Conservation (phyloP, 1,284 basidiomycete species). For the Boletus smithii region DNA sequence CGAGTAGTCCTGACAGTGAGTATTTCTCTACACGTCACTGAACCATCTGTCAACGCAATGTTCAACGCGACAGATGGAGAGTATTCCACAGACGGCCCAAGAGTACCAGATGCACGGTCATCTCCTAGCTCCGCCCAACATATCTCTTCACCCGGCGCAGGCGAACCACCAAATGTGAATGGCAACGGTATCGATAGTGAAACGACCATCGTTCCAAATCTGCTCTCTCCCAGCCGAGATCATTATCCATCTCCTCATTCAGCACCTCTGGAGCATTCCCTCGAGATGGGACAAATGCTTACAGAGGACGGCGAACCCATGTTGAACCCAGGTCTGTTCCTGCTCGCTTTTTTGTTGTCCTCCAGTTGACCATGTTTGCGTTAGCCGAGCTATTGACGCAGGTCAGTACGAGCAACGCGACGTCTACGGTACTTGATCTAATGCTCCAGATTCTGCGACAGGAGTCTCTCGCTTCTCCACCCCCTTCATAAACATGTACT, state of each 20-base stretch:
- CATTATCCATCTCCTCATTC: slow-evolving; percentile 23
- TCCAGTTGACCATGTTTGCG: slow-evolving; percentile 2
- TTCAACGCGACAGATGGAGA: slow-evolving; percentile 27
- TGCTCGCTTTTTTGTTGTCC: background rate
- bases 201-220: slow-evolving; percentile 13
- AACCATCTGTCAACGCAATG: slow-evolving; percentile 27
- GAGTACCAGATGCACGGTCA: slow-evolving; percentile 7
- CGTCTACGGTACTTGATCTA: slow-evolving; percentile 28
- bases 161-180: slow-evolving; percentile 8
- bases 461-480: slow-evolving; percentile 62
- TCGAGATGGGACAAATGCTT: slow-evolving; percentile 50
- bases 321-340: slow-evolving; percentile 56
- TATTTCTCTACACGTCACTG: slow-evolving; percentile 19
- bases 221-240: slow-evolving; percentile 22
- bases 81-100: slow-evolving; percentile 5
- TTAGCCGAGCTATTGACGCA: slow-evolving; percentile 62
- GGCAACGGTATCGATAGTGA: slow-evolving; percentile 18
- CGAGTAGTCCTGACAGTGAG: slow-evolving; percentile 17
- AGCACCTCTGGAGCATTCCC: slow-evolving; percentile 26
- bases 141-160: slow-evolving; percentile 11
- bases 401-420: slow-evolving; percentile 36
- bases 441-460: slow-evolving; percentile 34
- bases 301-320: slow-evolving; percentile 63
- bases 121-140: slow-evolving; percentile 8
- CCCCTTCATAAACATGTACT: slow-evolving; percentile 43